phyloP scores from a whole-genome alignment of 1,284 basidiomycete species.

The Taiwanofungus camphoratus region DNA sequence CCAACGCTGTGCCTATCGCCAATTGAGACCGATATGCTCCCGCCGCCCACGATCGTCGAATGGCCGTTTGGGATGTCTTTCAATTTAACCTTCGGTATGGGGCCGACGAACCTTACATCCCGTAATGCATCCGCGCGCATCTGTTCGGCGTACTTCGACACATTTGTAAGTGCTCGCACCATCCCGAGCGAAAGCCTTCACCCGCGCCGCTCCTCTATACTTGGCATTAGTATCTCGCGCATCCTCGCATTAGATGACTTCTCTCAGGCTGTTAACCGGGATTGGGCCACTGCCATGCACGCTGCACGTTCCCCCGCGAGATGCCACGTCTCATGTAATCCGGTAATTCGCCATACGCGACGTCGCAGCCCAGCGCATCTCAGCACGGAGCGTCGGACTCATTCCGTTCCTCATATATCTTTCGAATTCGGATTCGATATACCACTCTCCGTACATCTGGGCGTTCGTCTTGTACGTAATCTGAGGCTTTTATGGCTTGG shows the following conservation, averaged over 20 bases:
- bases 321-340: constrained; percentile 2
- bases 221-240: constrained; percentile 4
- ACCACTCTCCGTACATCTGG: too few species aligned
- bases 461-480: not conserved
- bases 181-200: not conserved
- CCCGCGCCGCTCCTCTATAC: not conserved
- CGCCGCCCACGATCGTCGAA: constrained; percentile 2
- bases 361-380: too few species aligned
- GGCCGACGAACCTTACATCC: not conserved
- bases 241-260: not conserved
- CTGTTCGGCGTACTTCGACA: not conserved
- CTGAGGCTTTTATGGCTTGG: not conserved
- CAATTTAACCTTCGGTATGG: not conserved
- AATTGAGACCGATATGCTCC: not conserved
- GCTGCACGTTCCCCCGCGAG: constrained; percentile 3
- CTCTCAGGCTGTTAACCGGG: constrained; percentile 12
- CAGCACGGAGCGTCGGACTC: too few species aligned
- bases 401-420: not conserved
- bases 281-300: constrained; percentile 6
- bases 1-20: too few species aligned
- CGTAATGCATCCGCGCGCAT: constrained; percentile 4
- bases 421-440: too few species aligned
- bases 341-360: not conserved
- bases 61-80: not conserved
- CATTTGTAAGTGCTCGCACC: constrained; percentile 4